phyloP scores from a whole-genome alignment of 2,329 filamentous ascomycete genomes.

The Fusarium clavum region DNA sequence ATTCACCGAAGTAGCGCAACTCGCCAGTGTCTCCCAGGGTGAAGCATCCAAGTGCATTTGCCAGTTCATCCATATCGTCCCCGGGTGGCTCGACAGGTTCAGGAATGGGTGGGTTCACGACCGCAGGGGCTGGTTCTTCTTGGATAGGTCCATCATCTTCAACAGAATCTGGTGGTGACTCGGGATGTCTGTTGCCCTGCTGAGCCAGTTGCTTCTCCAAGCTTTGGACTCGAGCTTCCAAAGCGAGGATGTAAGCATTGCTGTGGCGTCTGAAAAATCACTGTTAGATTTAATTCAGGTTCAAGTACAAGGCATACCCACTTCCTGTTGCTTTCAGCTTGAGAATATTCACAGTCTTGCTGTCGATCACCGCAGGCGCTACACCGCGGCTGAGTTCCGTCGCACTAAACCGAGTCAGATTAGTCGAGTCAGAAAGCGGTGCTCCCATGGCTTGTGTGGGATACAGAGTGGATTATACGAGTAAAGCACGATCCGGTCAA shows the following conservation, averaged over 20 bases:
- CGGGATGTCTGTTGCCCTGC: neutral
- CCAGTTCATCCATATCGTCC: conserved; percentile 8
- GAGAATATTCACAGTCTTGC: conserved; percentile 11
- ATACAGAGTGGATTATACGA: neutral
- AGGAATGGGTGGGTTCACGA: neutral
- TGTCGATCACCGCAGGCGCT: conserved; percentile 10
- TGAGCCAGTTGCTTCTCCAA: conserved; percentile 4
- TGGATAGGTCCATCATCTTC: neutral
- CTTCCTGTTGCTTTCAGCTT: conserved; percentile 17
- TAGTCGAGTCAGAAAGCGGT: neutral
- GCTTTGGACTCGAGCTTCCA: conserved; percentile 1
- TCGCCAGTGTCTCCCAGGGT: conserved; percentile 14
- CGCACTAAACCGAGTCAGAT: neutral
- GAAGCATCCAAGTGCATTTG: conserved; percentile 3
- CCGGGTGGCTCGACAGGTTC: neutral
- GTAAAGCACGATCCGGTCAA: neutral
- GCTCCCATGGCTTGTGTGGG: no score
- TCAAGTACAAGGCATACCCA: neutral
- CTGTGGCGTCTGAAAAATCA: neutral
- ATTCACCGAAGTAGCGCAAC: conserved; percentile 10
- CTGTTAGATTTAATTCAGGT: accelerated
- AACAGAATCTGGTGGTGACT: conserved; percentile 1
- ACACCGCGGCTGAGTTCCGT: conserved; percentile 10
- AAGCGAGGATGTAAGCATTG: conserved; percentile 11
- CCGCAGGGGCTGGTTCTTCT: neutral